These are phyloP conservation scores for Colletotrichum trifolii DNA, from an alignment of 2,329 filamentous ascomycete species.

Conservation along the genomic window DNA sequence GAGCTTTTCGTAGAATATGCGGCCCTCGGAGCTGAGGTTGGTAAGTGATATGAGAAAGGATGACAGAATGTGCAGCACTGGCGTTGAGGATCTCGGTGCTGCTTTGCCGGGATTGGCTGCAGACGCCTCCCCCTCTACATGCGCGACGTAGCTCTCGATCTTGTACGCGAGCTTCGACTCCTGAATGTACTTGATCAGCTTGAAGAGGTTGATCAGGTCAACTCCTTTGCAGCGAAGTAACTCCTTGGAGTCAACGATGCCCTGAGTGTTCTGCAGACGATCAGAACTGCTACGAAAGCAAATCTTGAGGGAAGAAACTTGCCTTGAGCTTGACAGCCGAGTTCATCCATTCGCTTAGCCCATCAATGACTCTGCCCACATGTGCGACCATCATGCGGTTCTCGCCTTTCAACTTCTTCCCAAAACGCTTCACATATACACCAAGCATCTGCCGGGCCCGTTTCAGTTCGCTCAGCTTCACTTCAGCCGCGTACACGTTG, in stretches of 20 bases:
- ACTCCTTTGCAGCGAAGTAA: conserved; percentile 86
- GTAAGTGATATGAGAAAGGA: conserved; percentile 83
- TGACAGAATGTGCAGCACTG: conserved; percentile 65
- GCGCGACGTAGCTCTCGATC: conserved; percentile 85
- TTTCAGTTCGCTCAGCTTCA: conserved; percentile 78
- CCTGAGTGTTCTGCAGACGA: conserved; percentile 62
- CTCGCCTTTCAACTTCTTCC: conserved; percentile 87
- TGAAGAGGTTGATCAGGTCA: conserved; percentile 95
- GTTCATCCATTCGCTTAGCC: conserved; percentile 77
- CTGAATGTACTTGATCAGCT: conserved; percentile 86
- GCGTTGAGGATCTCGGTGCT: conserved; percentile 53
- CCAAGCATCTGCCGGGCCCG: conserved; percentile 80
- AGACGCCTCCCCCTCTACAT: conserved; percentile 63
- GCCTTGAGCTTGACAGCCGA: conserved; percentile 61
- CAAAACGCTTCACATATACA: conserved; percentile 87
- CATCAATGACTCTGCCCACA: conserved; percentile 84
- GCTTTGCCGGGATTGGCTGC: conserved; percentile 40
- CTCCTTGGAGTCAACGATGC: conserved; percentile 75
- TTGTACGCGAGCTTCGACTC: conserved; percentile 95
- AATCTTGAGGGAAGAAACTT: conserved; percentile 29
- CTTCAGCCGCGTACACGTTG: conserved; percentile 83
- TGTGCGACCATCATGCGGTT: conserved; percentile 94
- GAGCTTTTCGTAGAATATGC: conserved; percentile 71
- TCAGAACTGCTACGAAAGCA: conserved; percentile 22
- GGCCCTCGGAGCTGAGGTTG: conserved; percentile 80